These are phyloP conservation scores for Paspalum vaginatum DNA, from an alignment of 176 grass and related monocot species.

Conservation along the genomic window DNA sequence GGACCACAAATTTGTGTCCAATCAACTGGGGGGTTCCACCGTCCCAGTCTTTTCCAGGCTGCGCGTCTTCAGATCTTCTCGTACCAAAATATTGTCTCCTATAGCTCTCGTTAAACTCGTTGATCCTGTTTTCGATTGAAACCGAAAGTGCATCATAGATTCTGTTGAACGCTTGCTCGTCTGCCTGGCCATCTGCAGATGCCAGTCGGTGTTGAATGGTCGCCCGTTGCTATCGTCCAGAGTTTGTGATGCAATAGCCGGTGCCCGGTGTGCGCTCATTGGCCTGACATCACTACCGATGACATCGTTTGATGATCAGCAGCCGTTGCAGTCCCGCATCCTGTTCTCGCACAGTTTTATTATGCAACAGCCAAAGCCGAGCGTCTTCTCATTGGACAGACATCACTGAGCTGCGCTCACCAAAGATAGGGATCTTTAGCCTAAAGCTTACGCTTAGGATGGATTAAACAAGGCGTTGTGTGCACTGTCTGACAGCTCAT, in stretches of 20 bases:
- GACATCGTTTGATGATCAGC: constrained; percentile 29
- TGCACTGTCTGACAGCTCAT: constrained; percentile 24
- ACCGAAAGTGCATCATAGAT: neutral
- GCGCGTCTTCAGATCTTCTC: neutral
- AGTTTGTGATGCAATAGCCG: constrained; percentile 3
- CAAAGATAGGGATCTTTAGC: constrained; percentile 13
- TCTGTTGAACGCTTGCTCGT: neutral
- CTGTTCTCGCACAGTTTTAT: constrained; percentile 12
- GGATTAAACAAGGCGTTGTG: constrained; percentile 19
- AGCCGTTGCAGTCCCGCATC: constrained; percentile 7
- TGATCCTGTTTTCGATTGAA: neutral
- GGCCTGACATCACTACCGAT: constrained; percentile 18
- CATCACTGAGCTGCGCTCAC: neutral
- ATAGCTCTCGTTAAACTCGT: neutral
- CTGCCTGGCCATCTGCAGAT: neutral
- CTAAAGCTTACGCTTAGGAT: neutral
- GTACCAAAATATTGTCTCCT: neutral
- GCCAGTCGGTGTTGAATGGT: neutral
- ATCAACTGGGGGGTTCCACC: constrained; percentile 4
- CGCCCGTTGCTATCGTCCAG: constrained; percentile 16
- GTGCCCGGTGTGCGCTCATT: constrained; percentile 10
- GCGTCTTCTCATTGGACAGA: constrained; percentile 14
- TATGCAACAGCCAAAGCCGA: neutral
- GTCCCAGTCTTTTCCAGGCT: neutral
- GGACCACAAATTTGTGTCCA: constrained; percentile 33